A percentile compares a stretch with the other conserved stretches of the same genome.
Evolutionary conservation across 2,329 filamentous ascomycete species (phyloP).

Genomic region (Scopulariopsis brevicaulis): DNA sequence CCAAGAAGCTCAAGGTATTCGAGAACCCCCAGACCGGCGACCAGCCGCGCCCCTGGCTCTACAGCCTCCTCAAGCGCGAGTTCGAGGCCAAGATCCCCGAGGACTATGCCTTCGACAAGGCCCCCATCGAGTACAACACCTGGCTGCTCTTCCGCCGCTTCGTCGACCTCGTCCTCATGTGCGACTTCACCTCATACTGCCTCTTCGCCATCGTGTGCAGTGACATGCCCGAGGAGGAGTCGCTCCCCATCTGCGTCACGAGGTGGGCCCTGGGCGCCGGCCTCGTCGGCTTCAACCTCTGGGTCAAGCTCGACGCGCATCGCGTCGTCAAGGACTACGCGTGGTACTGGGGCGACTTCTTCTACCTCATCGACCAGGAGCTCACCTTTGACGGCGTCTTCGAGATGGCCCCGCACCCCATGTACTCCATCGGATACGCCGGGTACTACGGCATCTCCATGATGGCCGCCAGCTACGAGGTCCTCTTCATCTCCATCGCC

Average conservation of each 20-base stretch:
- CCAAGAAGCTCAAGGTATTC: constrained; percentile 75
- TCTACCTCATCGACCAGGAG: constrained; percentile 95
- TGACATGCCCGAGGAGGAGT: constrained; percentile 63
- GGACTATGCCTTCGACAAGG: constrained; percentile 88
- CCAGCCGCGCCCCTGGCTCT: constrained; percentile 74
- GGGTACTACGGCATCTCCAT: constrained; percentile 98
- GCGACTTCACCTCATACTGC: constrained; percentile 95
- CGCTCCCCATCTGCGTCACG: constrained; percentile 51
- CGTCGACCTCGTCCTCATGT: constrained; percentile 96
- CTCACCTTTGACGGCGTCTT: constrained; percentile 98
- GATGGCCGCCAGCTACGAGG: constrained; percentile 96
- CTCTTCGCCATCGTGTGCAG: constrained; percentile 88
- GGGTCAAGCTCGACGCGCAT: constrained; percentile 97
- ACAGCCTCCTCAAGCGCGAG: constrained; percentile 75
- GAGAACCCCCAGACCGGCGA: constrained; percentile 69
- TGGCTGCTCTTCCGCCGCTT: constrained; percentile 94
- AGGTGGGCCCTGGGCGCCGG: constrained; percentile 71
- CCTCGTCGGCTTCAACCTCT: constrained; percentile 87
- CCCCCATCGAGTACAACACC: constrained; percentile 96
- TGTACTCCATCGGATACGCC: constrained; percentile 97
- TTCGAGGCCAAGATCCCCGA: constrained; percentile 88
- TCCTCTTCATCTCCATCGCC: constrained; percentile 91
- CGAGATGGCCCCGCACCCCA: constrained; percentile 96
- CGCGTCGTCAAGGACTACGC: constrained; percentile 97
- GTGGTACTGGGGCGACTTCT: constrained; percentile 99